These are phyloP conservation scores for Candida silvicultrix DNA, from an alignment of 805 yeast genomes.

Conservation along the genomic window DNA sequence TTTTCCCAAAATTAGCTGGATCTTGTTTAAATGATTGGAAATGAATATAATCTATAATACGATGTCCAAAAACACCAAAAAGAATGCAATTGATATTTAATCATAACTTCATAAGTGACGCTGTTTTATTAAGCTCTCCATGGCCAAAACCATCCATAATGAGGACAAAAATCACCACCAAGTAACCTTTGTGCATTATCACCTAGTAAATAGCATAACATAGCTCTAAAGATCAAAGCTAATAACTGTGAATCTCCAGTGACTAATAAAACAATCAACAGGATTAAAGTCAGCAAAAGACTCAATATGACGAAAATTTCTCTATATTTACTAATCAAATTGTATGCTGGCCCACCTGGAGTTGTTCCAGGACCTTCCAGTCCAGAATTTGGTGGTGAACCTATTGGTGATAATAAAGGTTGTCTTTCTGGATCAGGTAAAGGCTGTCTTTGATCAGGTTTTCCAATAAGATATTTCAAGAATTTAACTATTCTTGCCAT, in stretches of 20 bases:
- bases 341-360: neutral
- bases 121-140: neutral
- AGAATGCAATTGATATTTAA: neutral
- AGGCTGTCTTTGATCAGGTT: neutral
- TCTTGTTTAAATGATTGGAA: too few relatives aligned
- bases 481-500: neutral
- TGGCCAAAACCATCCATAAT: neutral
- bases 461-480: neutral
- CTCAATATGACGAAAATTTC: neutral
- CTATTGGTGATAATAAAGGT: conserved; percentile 4
- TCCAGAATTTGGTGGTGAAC: neutral
- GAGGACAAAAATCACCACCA: conserved; percentile 16
- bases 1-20: too few relatives aligned
- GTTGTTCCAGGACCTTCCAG: neutral
- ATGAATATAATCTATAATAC: too few relatives aligned
- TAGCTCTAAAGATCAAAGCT: conserved; percentile 10
- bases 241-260: conserved; percentile 16
- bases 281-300: neutral
- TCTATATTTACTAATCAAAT: neutral
- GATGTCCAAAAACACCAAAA: too few relatives aligned
- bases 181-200: conserved; percentile 2
- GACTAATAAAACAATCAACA: conserved; percentile 3
- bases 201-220: conserved; percentile 17
- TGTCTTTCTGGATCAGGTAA: conserved; percentile 10
- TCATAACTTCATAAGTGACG: neutral